phyloP scores from a whole-genome alignment of 306 rosid genomes.

The Quercus variabilis region DNA sequence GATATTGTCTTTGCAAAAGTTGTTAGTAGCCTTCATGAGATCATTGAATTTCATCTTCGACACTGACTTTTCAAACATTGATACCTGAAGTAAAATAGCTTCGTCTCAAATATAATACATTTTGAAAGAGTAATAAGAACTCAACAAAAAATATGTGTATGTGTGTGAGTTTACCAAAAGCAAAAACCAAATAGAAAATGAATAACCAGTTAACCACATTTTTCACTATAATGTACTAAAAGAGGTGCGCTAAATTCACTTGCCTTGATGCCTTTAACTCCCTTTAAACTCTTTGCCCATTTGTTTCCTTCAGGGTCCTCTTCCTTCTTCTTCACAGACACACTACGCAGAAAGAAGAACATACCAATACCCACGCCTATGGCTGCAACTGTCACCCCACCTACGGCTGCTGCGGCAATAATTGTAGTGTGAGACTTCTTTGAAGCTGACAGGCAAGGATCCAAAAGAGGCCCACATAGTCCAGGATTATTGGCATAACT shows the following conservation, averaged over 20 bases:
- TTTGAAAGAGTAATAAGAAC: not conserved
- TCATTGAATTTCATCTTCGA: constrained; percentile 84
- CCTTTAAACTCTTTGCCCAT: constrained; percentile 85
- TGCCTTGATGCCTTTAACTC: constrained; percentile 76
- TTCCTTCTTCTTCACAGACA: constrained; percentile 56
- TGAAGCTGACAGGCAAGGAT: not conserved
- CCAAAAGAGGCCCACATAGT: constrained; percentile 49
- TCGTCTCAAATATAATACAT: constrained; percentile 5
- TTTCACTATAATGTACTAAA: not conserved
- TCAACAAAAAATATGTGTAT: not conserved
- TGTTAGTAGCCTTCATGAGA: constrained; percentile 92
- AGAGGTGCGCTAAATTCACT: constrained; percentile 16
- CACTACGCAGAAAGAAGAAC: constrained; percentile 64
- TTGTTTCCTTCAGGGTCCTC: constrained; percentile 93
- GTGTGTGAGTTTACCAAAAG: not conserved
- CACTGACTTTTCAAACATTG: constrained; percentile 77
- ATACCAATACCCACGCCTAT: constrained; percentile 42
- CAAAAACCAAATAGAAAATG: not conserved
- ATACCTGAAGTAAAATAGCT: constrained; percentile 55
- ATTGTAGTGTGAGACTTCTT: constrained; percentile 46
- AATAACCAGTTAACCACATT: not conserved
- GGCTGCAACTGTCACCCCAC: constrained; percentile 57
- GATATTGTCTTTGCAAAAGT: constrained; percentile 63
- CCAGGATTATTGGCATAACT: constrained; percentile 59
- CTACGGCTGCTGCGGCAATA: constrained; percentile 76